Percentiles rank a stretch among this genome's conserved stretches.
These are phyloP conservation scores for Pyrenula aspistea DNA, from an alignment of 495 filamentous ascomycete species.

Conservation along the genomic window DNA sequence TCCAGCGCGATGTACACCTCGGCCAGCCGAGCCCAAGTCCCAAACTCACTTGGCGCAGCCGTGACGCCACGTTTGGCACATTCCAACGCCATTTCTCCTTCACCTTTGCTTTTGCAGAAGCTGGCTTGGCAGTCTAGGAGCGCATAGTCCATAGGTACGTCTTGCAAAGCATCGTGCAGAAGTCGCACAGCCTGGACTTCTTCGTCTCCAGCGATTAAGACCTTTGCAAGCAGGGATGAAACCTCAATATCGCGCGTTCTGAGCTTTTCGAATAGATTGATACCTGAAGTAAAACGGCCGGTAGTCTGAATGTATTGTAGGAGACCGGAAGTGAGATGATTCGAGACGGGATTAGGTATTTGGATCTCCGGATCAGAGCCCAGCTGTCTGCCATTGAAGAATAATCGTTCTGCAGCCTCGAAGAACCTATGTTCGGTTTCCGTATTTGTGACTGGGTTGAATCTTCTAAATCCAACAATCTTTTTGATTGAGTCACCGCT, in stretches of 20 bases:
- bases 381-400: constrained; percentile 86
- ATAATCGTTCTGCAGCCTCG: constrained; percentile 86
- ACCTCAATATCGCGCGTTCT: constrained; percentile 84
- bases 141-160: constrained; percentile 92
- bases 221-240: constrained; percentile 79
- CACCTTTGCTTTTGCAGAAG: constrained; percentile 85
- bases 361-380: constrained; percentile 96
- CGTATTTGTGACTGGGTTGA: constrained; percentile 94
- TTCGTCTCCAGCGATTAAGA: constrained; percentile 86
- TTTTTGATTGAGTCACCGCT: constrained; percentile 82
- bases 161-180: constrained; percentile 74
- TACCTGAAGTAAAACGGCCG: constrained; percentile 86
- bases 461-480: constrained; percentile 86
- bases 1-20: constrained; percentile 88
- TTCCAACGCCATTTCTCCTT: constrained; percentile 72
- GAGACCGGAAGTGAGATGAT: constrained; percentile 82
- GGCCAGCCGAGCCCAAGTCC: constrained; percentile 87
- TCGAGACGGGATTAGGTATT: constrained; percentile 93
- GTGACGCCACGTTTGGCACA: constrained; percentile 91
- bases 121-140: constrained; percentile 86
- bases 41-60: constrained; percentile 90
- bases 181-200: constrained; percentile 88
- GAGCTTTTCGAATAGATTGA: constrained; percentile 96
- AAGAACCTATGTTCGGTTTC: constrained; percentile 95
- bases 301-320: constrained; percentile 96